Evolutionary conservation across 345 rosid genomes (phyloP).

Genomic region (Erysimum cheiranthoides): DNA sequence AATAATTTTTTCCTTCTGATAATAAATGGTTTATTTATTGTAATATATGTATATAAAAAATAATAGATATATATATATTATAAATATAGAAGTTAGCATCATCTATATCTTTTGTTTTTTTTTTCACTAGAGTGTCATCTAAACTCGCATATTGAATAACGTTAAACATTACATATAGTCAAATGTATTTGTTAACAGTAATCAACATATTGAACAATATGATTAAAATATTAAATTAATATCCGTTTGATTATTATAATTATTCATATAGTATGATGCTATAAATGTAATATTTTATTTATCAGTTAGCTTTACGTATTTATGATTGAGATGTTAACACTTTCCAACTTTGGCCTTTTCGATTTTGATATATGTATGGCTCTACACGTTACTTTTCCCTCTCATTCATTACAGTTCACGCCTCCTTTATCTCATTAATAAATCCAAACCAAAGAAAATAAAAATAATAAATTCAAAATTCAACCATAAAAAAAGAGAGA

Average conservation of each 20-base stretch:
- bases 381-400: slow-evolving; percentile 27
- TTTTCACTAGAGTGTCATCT: no score
- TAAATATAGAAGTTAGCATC: no score
- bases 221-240: neutral
- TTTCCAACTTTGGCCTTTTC: slow-evolving; percentile 47
- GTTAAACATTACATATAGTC: no score
- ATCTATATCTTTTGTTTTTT: no score
- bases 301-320: slow-evolving; percentile 39
- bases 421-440: slow-evolving; percentile 26
- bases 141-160: no score
- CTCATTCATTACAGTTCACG: slow-evolving; percentile 37
- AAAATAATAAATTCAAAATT: neutral
- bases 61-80: no score
- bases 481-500: neutral
- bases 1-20: no score
- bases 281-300: neutral
- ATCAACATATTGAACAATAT: neutral
- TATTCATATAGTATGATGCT: slow-evolving; percentile 1
- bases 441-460: neutral
- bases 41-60: no score
- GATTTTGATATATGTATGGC: slow-evolving; percentile 37
- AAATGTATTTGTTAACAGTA: no score
- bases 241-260: neutral
- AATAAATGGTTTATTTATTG: no score
- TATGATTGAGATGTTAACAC: slow-evolving; percentile 38